A percentile compares a stretch with the other conserved stretches of the same genome.
Evolutionary conservation across 495 filamentous ascomycete species (phyloP).

Genomic region (Pyrenula aspistea): DNA sequence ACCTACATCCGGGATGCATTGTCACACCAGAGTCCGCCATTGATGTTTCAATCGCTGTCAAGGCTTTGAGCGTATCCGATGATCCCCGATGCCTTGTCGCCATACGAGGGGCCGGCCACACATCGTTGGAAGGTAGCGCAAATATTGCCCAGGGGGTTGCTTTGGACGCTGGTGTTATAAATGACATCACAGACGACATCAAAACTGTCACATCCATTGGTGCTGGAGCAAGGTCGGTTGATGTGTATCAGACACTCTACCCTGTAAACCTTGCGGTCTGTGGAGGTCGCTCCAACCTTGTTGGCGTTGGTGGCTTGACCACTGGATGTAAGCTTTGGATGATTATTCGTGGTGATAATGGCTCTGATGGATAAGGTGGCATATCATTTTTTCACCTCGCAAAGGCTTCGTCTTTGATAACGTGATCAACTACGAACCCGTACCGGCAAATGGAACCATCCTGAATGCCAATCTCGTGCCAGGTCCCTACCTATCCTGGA

Average conservation of each 20-base stretch:
- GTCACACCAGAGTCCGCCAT: constrained; percentile 14
- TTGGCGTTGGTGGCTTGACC: constrained; percentile 32
- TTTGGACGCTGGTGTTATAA: constrained; percentile 10
- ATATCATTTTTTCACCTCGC: constrained; percentile 19
- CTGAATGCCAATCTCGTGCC: constrained; percentile 16
- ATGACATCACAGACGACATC: constrained; percentile 15
- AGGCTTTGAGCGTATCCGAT: constrained; percentile 10
- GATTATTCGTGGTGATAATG: constrained; percentile 5
- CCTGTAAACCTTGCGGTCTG: constrained; percentile 16
- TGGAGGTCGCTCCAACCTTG: constrained; percentile 24
- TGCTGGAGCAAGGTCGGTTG: constrained; percentile 16
- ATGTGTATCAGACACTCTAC: constrained; percentile 3
- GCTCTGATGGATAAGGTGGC: constrained; percentile 1
- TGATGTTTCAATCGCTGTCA: constrained; percentile 15
- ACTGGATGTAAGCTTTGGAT: constrained; percentile 13
- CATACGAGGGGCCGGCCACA: background rate
- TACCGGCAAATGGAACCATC: constrained; percentile 18
- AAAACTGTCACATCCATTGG: constrained; percentile 13
- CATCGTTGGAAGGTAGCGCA: constrained; percentile 11
- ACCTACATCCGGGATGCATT: constrained; percentile 21
- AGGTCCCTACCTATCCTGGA: constrained; percentile 27
- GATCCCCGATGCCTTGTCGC: constrained; percentile 3
- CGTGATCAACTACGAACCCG: constrained; percentile 20
- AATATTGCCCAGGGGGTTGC: constrained; percentile 6
- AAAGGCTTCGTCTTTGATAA: constrained; percentile 23